These are phyloP conservation scores for Babesia gibsoni DNA, from an alignment of 169 alveolate genomes.

Conservation along the genomic window DNA sequence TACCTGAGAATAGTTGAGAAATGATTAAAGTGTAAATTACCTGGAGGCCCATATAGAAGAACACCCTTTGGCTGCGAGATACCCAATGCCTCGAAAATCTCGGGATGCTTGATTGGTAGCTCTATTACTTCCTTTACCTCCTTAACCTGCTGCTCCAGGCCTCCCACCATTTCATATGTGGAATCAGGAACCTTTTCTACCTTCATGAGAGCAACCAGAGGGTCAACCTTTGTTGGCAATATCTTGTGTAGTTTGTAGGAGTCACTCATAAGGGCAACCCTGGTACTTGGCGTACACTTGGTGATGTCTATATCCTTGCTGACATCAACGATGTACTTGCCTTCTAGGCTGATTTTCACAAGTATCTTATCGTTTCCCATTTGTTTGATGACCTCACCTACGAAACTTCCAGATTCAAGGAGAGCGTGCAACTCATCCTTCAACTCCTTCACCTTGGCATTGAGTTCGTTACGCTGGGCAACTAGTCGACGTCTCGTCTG, in stretches of 20 bases:
- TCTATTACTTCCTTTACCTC: slow-evolving; percentile 99
- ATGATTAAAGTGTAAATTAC: slow-evolving; percentile 87
- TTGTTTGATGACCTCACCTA: slow-evolving; percentile 97
- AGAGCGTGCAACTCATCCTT: slow-evolving; percentile 92
- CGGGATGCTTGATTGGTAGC: slow-evolving; percentile 99
- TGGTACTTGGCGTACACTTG: slow-evolving; percentile 90
- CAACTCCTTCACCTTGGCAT: slow-evolving; percentile 90
- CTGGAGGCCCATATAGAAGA: slow-evolving; percentile 98
- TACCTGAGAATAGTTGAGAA: slow-evolving; percentile 27
- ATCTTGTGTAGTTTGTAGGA: slow-evolving; percentile 91
- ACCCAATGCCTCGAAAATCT: slow-evolving; percentile 96
- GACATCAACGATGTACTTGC: slow-evolving; percentile 96
- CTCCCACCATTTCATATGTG: slow-evolving; percentile 99
- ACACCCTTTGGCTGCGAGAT: slow-evolving; percentile 99
- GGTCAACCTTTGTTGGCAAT: slow-evolving; percentile 97
- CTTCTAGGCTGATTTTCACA: slow-evolving; percentile 96
- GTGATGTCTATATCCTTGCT: slow-evolving; percentile 87
- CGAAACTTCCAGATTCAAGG: slow-evolving; percentile 95
- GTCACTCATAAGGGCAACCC: slow-evolving; percentile 88
- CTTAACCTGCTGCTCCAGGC: slow-evolving; percentile 95
- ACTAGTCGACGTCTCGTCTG: slow-evolving; percentile 88
- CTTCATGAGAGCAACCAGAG: slow-evolving; percentile 97
- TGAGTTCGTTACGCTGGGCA: slow-evolving; percentile 97
- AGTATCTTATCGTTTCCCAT: slow-evolving; percentile 97
- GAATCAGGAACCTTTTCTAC: slow-evolving; percentile 99